These are phyloP conservation scores for Citrullus colocynthis DNA, from an alignment of 306 rosid genomes.

Conservation along the genomic window DNA sequence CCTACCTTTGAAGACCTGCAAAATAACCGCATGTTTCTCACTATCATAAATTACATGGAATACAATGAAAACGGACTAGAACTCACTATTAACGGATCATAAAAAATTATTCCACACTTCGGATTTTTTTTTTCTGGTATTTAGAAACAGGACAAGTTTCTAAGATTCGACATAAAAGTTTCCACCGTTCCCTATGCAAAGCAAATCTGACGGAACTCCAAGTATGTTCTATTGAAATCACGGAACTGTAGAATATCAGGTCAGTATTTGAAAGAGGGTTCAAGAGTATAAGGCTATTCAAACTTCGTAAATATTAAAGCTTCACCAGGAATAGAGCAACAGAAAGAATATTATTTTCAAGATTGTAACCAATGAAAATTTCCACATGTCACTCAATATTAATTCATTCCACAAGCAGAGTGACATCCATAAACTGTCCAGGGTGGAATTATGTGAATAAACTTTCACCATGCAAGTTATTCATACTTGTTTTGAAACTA, in stretches of 20 bases:
- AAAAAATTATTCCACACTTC: neutral
- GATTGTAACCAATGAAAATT: neutral
- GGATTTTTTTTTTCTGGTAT: neutral
- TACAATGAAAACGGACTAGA: neutral
- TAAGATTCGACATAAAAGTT: neutral
- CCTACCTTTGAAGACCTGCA: slow-evolving; percentile 65
- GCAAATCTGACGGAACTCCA: neutral
- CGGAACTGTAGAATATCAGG: neutral
- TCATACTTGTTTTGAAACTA: neutral
- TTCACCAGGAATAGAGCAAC: neutral
- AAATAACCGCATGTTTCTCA: slow-evolving; percentile 5
- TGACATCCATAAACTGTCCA: neutral
- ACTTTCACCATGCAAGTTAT: neutral
- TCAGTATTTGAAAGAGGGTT: neutral
- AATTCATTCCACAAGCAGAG: neutral
- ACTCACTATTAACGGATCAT: neutral
- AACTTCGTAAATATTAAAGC: neutral
- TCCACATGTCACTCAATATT: neutral
- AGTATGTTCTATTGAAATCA: neutral
- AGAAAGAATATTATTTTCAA: neutral
- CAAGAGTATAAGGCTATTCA: neutral
- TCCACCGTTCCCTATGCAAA: neutral
- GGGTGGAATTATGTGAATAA: neutral
- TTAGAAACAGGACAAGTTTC: neutral
- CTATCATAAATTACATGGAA: neutral